Evolutionary conservation across 2,329 filamentous ascomycete species (phyloP).

Genomic region (Fusarium dlaminii): DNA sequence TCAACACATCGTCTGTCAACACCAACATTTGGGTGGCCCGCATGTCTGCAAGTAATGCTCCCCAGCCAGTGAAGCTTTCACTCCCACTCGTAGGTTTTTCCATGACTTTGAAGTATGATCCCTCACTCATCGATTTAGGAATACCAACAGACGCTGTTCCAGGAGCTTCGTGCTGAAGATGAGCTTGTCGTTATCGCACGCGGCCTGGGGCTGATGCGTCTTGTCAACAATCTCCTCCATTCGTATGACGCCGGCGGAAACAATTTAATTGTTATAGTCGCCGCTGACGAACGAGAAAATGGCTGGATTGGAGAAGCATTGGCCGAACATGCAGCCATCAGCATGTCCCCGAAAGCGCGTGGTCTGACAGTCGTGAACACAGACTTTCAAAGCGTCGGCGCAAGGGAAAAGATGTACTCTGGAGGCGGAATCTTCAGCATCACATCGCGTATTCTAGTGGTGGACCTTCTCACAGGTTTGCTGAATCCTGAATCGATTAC

Average conservation of each 20-base stretch:
- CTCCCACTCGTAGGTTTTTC: slow-evolving; percentile 62
- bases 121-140: slow-evolving; percentile 59
- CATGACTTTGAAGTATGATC: not conserved
- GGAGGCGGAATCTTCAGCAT: slow-evolving; percentile 93
- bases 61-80: slow-evolving; percentile 81
- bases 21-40: slow-evolving; percentile 39
- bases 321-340: slow-evolving; percentile 94
- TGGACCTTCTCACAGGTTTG: slow-evolving; percentile 87
- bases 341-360: slow-evolving; percentile 80
- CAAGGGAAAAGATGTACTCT: slow-evolving; percentile 90
- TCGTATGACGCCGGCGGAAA: slow-evolving; percentile 96
- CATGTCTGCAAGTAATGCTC: slow-evolving; percentile 64
- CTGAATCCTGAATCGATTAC: slow-evolving; percentile 87
- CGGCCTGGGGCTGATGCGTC: slow-evolving; percentile 88
- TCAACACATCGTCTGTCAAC: slow-evolving; percentile 20
- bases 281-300: slow-evolving; percentile 92
- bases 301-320: slow-evolving; percentile 96
- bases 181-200: slow-evolving; percentile 91
- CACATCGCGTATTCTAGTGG: slow-evolving; percentile 93
- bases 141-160: slow-evolving; percentile 96
- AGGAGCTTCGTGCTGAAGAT: slow-evolving; percentile 89
- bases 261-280: slow-evolving; percentile 88
- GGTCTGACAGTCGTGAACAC: slow-evolving; percentile 94
- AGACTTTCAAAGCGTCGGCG: slow-evolving; percentile 86
- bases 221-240: slow-evolving; percentile 95